Evolutionary conservation across 2,329 filamentous ascomycete species (phyloP), one percentile per base, ranked within the genome.

Genomic region (Ceratocystis variospora): DNA sequence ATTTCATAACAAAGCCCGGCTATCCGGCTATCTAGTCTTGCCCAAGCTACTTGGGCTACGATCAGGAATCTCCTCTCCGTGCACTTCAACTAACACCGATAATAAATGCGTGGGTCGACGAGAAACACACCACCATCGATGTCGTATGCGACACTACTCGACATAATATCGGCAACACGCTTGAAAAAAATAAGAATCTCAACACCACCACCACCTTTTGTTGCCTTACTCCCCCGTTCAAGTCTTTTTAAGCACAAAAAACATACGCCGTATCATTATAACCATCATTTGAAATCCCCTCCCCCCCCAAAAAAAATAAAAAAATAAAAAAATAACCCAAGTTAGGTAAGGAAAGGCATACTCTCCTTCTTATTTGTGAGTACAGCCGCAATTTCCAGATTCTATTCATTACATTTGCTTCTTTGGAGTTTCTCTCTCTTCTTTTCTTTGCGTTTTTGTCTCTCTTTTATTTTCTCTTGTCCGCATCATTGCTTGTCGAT

Each of bases 341-440:
- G 55, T 59, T 48, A 28, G 41, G 41, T 48, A 33, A 28, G 37
- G 33, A 62, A 46, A 46, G 19, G 61, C 33, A 46, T n/a, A 28
- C 65, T 61, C 61, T 41, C 28, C 62, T 50, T 45, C n/a, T 48
- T 59, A 22, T 46, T 31, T 31, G 55, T 57, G 62, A 53, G 50
- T 41, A 45, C 62, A 28, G 48, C 22, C 31, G 25, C n/a, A 37
- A 45, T 45, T 50, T 65, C 33, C 28, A 44, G 25, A 15, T 45
- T 63, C 37, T 53, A 25, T 45, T 62, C 15, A 64, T 55, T 61
- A 22, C 15, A 53, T 53, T 61, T 44, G 62, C 45, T 46, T 46
- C 41, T 37, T 66, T 12, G 25, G 48, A 33, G 17, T 31, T 66
- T 22, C 31, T 25, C 45, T 53, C 45, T 46, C 50, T 45, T 50